A percentile compares a stretch with the other conserved stretches of the same genome.
These are phyloP conservation scores for Vairimorpha apis DNA, from an alignment of 371 early-diverging fungal genomes.

Conservation along the genomic window DNA sequence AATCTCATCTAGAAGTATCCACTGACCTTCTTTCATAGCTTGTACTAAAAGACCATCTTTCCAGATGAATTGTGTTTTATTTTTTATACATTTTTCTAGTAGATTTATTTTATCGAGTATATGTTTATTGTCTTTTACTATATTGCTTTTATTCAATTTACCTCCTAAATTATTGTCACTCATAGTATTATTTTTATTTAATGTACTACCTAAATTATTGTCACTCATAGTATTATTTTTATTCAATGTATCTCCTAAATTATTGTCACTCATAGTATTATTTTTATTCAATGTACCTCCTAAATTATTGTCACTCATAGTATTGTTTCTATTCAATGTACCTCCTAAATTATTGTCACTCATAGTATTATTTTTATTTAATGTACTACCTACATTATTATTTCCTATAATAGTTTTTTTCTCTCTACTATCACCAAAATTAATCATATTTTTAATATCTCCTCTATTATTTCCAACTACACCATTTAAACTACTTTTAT, in stretches of 20 bases:
- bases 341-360: not conserved
- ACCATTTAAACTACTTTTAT: too few relatives aligned
- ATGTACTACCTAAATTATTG: constrained; percentile 1
- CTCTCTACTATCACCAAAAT: too few relatives aligned
- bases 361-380: not conserved
- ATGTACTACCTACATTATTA: not conserved
- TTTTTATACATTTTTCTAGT: constrained; percentile 47
- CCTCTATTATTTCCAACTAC: too few relatives aligned
- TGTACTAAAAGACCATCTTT: constrained; percentile 81
- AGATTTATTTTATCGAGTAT: not conserved
- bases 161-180: not conserved
- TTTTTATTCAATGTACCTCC: too few relatives aligned
- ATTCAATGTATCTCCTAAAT: too few relatives aligned
- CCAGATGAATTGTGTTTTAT: constrained; percentile 75
- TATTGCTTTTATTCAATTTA: not conserved
- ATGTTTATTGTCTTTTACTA: not conserved
- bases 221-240: too few relatives aligned
- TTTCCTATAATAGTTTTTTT: too few relatives aligned
- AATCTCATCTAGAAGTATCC: constrained; percentile 96
- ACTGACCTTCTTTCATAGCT: constrained; percentile 81
- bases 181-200: constrained; percentile 7
- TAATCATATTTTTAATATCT: too few relatives aligned
- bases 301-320: too few relatives aligned
- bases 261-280: too few relatives aligned
- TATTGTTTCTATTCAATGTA: too few relatives aligned